A percentile compares a stretch with the other conserved stretches of the same genome.
phyloP scores from a whole-genome alignment of 2,329 filamentous ascomycete genomes.

The Sporothrix globosa region DNA sequence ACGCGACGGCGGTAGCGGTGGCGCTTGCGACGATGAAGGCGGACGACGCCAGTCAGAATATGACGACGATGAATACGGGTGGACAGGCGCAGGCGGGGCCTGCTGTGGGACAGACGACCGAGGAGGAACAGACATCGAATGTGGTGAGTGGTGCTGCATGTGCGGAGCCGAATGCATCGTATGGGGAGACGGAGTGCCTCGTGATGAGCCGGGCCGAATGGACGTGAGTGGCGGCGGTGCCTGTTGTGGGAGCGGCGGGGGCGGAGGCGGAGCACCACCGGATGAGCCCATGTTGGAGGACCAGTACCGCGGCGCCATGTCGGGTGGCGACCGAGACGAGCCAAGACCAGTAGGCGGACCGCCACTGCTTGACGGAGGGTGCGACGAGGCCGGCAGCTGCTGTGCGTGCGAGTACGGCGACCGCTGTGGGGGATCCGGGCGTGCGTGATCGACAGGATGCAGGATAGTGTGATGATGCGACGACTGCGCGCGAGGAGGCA shows the following conservation, averaged over 20 bases:
- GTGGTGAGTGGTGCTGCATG: slow-evolving; percentile 29
- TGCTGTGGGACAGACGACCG: slow-evolving; percentile 11
- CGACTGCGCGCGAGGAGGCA: slow-evolving; percentile 16
- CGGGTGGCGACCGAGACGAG: slow-evolving; percentile 31
- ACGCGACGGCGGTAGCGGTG: slow-evolving; percentile 19
- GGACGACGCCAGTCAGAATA: slow-evolving; percentile 34
- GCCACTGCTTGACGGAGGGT: background rate
- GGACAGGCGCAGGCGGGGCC: slow-evolving; percentile 28
- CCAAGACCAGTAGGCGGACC: background rate
- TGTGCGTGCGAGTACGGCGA: slow-evolving; percentile 27
- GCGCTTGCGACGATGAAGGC: background rate
- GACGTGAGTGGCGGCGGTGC: slow-evolving; percentile 28
- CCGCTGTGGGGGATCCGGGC: slow-evolving; percentile 26
- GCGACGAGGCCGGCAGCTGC: slow-evolving; percentile 3
- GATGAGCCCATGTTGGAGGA: slow-evolving; percentile 16
- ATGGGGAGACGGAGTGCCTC: slow-evolving; percentile 27
- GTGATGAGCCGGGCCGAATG: slow-evolving; percentile 34
- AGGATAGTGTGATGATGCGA: slow-evolving; percentile 25
- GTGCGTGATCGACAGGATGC: slow-evolving; percentile 23
- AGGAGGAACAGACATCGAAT: slow-evolving; percentile 23
- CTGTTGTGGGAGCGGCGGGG: slow-evolving; percentile 33
- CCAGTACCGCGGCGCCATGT: slow-evolving; percentile 32
- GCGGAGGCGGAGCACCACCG: slow-evolving; percentile 26
- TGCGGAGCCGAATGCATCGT: slow-evolving; percentile 25
- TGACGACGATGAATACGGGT: slow-evolving; percentile 29